These are phyloP conservation scores for Trypanosoma cruzi DNA, from an alignment of 208 protist genomes.

Conservation along the genomic window DNA sequence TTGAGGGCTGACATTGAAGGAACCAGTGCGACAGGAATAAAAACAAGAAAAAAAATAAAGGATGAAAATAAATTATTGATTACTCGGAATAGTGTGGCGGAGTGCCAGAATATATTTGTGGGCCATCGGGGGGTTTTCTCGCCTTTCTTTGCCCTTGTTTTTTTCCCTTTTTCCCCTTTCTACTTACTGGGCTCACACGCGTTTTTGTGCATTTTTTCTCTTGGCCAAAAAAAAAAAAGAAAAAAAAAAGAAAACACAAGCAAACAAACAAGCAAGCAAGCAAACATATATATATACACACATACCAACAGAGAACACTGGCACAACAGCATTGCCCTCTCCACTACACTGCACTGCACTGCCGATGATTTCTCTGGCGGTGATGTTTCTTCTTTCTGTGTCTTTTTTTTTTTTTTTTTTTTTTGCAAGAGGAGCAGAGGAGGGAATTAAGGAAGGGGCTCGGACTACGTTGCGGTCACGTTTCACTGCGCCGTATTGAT, in stretches of 20 bases:
- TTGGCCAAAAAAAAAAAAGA: constrained; percentile 7
- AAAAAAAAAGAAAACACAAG: neutral
- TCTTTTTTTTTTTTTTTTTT: neutral
- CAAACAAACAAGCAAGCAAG: neutral
- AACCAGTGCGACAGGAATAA: too few relatives aligned
- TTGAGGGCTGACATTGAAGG: too few relatives aligned
- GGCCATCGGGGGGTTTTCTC: neutral
- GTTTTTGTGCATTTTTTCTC: constrained; percentile 3
- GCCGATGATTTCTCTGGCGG: neutral
- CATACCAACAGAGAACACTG: neutral
- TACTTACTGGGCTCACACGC: neutral
- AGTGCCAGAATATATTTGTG: too few relatives aligned
- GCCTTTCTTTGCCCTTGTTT: constrained; percentile 24
- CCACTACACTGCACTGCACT: neutral
- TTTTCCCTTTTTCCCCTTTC: constrained; percentile 15
- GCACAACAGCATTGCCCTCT: neutral
- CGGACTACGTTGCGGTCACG: neutral
- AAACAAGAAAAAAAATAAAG: too few relatives aligned
- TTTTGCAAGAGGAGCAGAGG: neutral
- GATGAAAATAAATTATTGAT: too few relatives aligned
- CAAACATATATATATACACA: too few relatives aligned
- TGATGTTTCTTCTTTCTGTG: constrained; percentile 4
- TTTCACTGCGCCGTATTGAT: neutral
- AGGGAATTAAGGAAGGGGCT: constrained; percentile 1
- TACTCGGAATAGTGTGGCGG: too few relatives aligned